Base-by-base conservation (phyloP, 352 stramenopile species). In the Achlya hypogyna region DNA sequence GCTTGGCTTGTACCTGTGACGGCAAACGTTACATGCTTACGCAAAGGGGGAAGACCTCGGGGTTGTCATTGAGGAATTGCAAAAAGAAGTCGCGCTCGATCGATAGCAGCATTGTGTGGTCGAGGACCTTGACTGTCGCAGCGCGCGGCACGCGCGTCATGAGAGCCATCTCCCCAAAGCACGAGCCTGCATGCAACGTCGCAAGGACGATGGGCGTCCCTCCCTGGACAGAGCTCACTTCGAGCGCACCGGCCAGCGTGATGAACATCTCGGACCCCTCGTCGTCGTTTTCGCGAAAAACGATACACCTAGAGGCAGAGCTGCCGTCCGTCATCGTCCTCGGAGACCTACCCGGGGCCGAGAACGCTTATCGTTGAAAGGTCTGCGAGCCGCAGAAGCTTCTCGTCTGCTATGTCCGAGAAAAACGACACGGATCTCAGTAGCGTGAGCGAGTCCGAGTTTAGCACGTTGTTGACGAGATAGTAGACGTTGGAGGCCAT, bases 261-360 rank as follows among this genome's bases (percentile, higher is more conserved):
- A 91, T 76, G 60, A 86, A 91, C 79, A 91, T 87, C 68, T 91
- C 81, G 25, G 78, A 87, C 63, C 76, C 89, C 65, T 89, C 77
- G 49, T 80, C 80, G 60, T 91, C 83, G 59, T 90, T 82, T 70
- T 91, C 83, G 9, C 76, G 71, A 59, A 91, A 89, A 31, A 90
- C 43, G 20, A 66, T 22, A 20, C 47, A 51, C 12, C 59, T 66
- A 66, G 14, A 4, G 23, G 10, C 18, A 10, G n/a, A 51, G 22
- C 18, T 64, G 34, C 14, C 14, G 34, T 6, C 14, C 34, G 14
- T 16, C 14, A 42, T 42, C 34, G 34, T 42, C 34, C 34, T 53
- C 28, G 4, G 32, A 86, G 20, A 86, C 62, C 20, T 74, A 84
- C 38, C 86, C 79, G 51, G 75, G 79, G 12, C 81, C 81, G 56